phyloP scores from a whole-genome alignment of 202 grass and related monocot genomes.

The Panicum hallii region DNA sequence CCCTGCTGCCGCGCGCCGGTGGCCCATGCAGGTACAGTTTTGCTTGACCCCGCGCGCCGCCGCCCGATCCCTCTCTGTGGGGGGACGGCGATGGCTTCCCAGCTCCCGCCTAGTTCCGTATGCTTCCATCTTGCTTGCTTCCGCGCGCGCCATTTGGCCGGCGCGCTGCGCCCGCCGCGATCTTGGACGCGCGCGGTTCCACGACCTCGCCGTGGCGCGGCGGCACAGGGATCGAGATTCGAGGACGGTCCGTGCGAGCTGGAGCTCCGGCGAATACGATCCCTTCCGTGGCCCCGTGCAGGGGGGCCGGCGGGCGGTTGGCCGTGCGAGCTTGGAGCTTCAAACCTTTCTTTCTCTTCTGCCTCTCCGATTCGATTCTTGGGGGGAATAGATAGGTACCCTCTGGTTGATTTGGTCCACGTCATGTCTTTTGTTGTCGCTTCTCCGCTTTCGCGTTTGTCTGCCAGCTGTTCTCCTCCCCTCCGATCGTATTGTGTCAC shows the following conservation, averaged over 20 bases:
- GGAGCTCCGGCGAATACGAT: neutral
- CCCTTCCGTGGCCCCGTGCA: neutral
- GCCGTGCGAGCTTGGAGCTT: neutral
- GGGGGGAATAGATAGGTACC: neutral
- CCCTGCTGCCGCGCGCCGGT: too few relatives aligned
- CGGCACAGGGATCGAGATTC: neutral
- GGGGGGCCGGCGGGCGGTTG: neutral
- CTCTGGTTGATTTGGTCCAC: neutral
- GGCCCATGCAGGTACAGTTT: neutral
- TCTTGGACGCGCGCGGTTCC: neutral
- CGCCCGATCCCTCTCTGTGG: neutral
- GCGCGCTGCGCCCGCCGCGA: neutral
- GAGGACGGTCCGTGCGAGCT: neutral
- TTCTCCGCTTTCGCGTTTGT: neutral
- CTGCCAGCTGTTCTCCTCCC: neutral
- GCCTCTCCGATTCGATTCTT: neutral
- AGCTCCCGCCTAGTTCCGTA: neutral
- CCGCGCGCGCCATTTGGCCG: neutral
- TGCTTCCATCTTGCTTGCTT: neutral
- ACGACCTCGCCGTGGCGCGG: neutral
- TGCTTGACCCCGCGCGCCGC: too few relatives aligned
- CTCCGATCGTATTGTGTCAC: neutral
- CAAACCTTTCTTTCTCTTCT: neutral
- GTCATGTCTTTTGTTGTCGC: neutral
- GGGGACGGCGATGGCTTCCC: neutral